Base-by-base conservation (phyloP, 1,284 basidiomycete genomes). In the Schizophyllum commune region DNA sequence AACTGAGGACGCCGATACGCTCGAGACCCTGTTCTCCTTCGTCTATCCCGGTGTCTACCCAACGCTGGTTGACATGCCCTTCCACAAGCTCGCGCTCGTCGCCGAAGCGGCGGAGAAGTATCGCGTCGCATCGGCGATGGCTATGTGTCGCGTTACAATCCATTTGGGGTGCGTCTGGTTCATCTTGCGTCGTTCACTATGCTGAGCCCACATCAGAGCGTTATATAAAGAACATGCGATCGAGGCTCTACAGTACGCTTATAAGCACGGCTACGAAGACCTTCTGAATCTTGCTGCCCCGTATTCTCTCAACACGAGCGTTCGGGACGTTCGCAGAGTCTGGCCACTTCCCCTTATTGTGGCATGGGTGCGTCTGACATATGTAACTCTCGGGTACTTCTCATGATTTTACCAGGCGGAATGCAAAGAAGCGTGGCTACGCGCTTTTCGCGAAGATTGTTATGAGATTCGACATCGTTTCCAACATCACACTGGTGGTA, bases 51-150 rank as follows among this genome's bases (percentile, higher is more conserved):
- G 65, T 34, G 65, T 66, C 6, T 71, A 71, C 20, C 73, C 72
- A 0, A 67, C 68, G 32, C 55, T 72, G 17, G 68, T 71, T 22
- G 63, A 64, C 6, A 54, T 68, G 4, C 64, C 65, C 2, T 71
- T 72, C 54, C 22, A 58, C 1, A 59, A 63, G 3, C 60, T 73
- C 22, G 65, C 62, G 1, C 65, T 61, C 11, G 59, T 74, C n/a
- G 71, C 71, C 0, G 67, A 71, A 34, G 72, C 72, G 8, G 70
- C 72, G 17, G 71, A 73, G 57, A 71, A 70, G 39, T 74, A 74
- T 55, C 68, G 71, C 53, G 69, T 72, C 0, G 72, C 68, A 32
- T 64, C 71, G 2, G 73, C 72, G 0, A 67, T 71, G 57, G 66
- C 65, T 34, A 63, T 72, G 17, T 73, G 71, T 58, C 66, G 63